Conservation (phyloP, 305 asterid genomes). For the Andrographis paniculata region DNA sequence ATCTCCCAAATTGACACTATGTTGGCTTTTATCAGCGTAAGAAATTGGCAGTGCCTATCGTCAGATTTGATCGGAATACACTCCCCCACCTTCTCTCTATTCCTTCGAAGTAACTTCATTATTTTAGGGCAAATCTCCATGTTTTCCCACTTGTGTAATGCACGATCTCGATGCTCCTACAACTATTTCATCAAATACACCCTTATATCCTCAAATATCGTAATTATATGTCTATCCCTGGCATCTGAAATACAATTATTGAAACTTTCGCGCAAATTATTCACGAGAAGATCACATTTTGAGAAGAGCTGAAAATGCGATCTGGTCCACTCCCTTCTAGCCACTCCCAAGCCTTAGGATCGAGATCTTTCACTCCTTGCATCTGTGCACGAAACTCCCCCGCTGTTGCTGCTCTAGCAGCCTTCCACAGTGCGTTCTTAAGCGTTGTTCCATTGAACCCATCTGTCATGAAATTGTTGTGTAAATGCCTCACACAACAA, state of each 20-base stretch:
- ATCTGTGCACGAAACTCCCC: no score
- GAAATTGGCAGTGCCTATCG: no score
- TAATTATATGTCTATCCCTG: no score
- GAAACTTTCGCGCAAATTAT: no score
- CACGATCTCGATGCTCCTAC: not conserved
- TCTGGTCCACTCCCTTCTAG: no score
- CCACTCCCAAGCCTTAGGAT: no score
- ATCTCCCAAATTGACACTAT: no score
- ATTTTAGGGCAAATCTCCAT: not conserved
- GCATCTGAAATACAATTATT: no score
- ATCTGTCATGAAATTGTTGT: not conserved
- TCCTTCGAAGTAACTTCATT: not conserved
- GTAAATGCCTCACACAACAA: not conserved
- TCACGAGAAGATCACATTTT: no score
- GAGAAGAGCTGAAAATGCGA: no score
- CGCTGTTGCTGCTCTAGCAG: not conserved
- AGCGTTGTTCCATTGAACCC: not conserved
- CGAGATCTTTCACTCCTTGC: no score
- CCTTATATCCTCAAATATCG: not conserved
- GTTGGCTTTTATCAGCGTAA: no score
- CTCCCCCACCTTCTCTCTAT: not conserved
- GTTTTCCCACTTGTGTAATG: not conserved
- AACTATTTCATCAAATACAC: not conserved
- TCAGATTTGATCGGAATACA: not conserved
- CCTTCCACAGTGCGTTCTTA: not conserved